Evolutionary conservation across 1,139 yeast genomes (phyloP).

Genomic region (Candida glucosophila): DNA sequence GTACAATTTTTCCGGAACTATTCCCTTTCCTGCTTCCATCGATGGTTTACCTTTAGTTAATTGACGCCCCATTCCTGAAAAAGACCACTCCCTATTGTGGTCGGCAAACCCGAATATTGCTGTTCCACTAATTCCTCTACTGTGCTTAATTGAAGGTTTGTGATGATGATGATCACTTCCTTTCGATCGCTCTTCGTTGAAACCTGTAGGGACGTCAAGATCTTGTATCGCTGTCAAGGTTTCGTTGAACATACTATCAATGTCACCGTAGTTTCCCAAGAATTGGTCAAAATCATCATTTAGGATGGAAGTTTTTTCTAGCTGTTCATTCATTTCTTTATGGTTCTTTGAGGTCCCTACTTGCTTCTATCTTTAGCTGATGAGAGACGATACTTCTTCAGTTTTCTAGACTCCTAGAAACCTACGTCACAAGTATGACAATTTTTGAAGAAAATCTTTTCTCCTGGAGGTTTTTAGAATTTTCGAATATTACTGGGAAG

Average conservation of each 20-base stretch:
- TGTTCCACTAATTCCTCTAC: constrained; percentile 46
- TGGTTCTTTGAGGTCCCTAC: constrained; percentile 31
- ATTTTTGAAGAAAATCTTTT: no score
- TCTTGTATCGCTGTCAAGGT: constrained; percentile 40
- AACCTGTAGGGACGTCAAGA: constrained; percentile 44
- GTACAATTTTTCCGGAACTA: constrained; percentile 31
- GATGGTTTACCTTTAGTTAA: constrained; percentile 14
- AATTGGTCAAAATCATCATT: constrained; percentile 35
- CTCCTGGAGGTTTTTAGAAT: no score
- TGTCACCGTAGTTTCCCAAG: constrained; percentile 25
- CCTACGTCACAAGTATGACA: no score
- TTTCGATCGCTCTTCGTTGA: constrained; percentile 8
- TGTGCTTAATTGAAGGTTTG: constrained; percentile 17
- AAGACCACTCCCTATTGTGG: constrained; percentile 44
- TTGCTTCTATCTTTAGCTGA: no score
- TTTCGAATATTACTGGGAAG: no score
- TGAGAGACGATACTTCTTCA: no score
- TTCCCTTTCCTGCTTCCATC: constrained; percentile 16
- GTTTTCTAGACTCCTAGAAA: no score
- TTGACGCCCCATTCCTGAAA: constrained; percentile 28
- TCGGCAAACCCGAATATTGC: constrained; percentile 55
- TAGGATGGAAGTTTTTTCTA: constrained; percentile 27
- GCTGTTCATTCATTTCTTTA: constrained; percentile 13
- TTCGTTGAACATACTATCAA: constrained; percentile 36
- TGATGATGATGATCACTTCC: constrained; percentile 4